These are phyloP conservation scores for Pleurotus djamor DNA, from an alignment of 768 basidiomycete genomes.

Conservation along the genomic window DNA sequence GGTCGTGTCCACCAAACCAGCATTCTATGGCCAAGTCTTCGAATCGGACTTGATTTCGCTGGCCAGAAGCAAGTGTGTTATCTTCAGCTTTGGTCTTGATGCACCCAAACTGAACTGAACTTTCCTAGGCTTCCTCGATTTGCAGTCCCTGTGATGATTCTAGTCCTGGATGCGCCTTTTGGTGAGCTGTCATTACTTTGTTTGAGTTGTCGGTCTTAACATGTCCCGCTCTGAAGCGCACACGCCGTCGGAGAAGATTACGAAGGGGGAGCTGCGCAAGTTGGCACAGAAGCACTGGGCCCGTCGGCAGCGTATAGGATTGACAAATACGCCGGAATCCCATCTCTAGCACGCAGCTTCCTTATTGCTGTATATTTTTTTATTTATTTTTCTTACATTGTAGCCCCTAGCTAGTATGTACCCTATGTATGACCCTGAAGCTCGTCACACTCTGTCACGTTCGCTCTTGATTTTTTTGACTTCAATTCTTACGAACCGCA, in stretches of 20 bases:
- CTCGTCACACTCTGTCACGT: not conserved
- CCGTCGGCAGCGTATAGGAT: constrained; percentile 15
- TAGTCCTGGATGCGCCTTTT: constrained; percentile 43
- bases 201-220: not conserved
- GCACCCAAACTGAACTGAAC: too few species aligned
- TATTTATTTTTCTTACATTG: too few species aligned
- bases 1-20: constrained; percentile 47
- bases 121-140: constrained; percentile 42
- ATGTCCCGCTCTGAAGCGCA: constrained; percentile 29
- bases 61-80: constrained; percentile 42
- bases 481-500: constrained; percentile 9
- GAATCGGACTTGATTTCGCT: constrained; percentile 46
- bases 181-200: constrained; percentile 29
- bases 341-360: not conserved
- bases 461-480: not conserved
- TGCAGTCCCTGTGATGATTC: constrained; percentile 60
- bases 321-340: not conserved
- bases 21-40: constrained; percentile 39
- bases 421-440: not conserved
- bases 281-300: constrained; percentile 43
- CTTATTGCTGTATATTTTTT: too few species aligned
- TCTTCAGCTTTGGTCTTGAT: too few species aligned
- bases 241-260: constrained; percentile 60
- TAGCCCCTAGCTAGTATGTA: not conserved
- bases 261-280: constrained; percentile 50